Base-by-base conservation (phyloP, 305 asterid species). In the Fraxinus paxiana region DNA sequence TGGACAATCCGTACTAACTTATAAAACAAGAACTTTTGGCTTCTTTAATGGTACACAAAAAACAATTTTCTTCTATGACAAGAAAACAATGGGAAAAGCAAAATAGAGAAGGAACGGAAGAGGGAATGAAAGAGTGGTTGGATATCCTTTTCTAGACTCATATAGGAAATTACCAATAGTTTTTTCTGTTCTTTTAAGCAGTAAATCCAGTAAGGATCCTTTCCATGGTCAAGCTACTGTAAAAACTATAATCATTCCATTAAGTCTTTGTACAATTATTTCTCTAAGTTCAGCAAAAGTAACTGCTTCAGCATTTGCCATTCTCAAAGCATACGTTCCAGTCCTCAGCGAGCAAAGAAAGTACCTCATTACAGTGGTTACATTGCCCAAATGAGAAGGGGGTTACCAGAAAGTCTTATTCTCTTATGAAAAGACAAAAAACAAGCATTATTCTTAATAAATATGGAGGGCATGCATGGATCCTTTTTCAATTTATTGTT, bases 341-440 rank as follows among this genome's bases (percentile, higher is more conserved):
- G 43, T 56, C 18, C 67, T 69, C 70, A 35, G 73, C 73, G 26
- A 51, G 70, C 71, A 54, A 26, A 77, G 35, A 61, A 70, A 77
- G 76, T 13, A n/a, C 30, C 30, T 12, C 73, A 65, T 65, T 13
- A 65, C 34, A 9, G 35, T 65, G 73, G 37, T 65, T 24, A 65
- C 73, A 65, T 26, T 12, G 75, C 41, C 20, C 75, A 26, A 63
- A 15, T 31, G 43, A 30, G 75, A 69, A 69, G 22, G 22, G 75
- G 43, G 13, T 31, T 12, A 63, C n/a, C n/a, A 10, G 31, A 24
- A 63, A 63, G 15, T 63, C 30, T 59, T 24, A 24, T 3, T 63
- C 10, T 30, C 35, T 69, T 28, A 31, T 34, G 17, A 28, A 69
- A 28, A 31, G 43, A 30, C 73, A 22, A 26, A 30, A 69, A 69